Evolutionary conservation across 257 asterid species (phyloP).

Genomic region (Solanum sitiens): DNA sequence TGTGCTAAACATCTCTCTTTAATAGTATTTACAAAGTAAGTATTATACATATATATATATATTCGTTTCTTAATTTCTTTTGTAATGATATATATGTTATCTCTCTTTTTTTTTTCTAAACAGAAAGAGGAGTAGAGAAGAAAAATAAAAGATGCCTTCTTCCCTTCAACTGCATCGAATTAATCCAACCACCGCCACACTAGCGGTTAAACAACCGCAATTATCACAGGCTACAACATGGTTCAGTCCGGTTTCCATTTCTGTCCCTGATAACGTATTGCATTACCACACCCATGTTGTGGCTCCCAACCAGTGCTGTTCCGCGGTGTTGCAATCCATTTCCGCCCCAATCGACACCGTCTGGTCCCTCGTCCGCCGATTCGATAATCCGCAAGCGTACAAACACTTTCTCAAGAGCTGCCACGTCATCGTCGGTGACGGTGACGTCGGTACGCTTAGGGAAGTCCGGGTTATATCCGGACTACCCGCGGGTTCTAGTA

Average conservation of each 20-base stretch:
- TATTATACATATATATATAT: no score
- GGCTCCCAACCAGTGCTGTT: constrained; percentile 56
- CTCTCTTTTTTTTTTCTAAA: background rate
- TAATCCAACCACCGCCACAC: constrained; percentile 13
- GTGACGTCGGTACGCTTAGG: constrained; percentile 60
- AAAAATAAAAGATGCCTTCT: constrained; percentile 28
- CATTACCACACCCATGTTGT: constrained; percentile 59
- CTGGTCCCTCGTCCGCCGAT: constrained; percentile 78
- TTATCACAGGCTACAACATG: constrained; percentile 9
- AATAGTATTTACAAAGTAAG: background rate
- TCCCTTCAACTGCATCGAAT: constrained; percentile 49
- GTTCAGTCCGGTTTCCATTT: constrained; percentile 24
- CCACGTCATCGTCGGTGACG: constrained; percentile 52
- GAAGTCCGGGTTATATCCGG: constrained; percentile 81
- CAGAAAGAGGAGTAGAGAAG: background rate
- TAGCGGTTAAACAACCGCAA: background rate
- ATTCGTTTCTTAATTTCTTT: background rate
- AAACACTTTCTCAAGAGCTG: constrained; percentile 73
- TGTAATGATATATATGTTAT: background rate
- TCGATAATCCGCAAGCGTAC: constrained; percentile 77
- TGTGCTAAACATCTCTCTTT: background rate
- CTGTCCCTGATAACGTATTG: constrained; percentile 33
- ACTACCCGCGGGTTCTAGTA: constrained; percentile 63
- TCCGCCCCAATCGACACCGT: constrained; percentile 46
- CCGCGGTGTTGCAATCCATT: constrained; percentile 48